A percentile compares a stretch with the other conserved stretches of the same genome.
These are phyloP conservation scores for Glycyrrhiza uralensis DNA, from an alignment of 306 rosid genomes.

Conservation along the genomic window DNA sequence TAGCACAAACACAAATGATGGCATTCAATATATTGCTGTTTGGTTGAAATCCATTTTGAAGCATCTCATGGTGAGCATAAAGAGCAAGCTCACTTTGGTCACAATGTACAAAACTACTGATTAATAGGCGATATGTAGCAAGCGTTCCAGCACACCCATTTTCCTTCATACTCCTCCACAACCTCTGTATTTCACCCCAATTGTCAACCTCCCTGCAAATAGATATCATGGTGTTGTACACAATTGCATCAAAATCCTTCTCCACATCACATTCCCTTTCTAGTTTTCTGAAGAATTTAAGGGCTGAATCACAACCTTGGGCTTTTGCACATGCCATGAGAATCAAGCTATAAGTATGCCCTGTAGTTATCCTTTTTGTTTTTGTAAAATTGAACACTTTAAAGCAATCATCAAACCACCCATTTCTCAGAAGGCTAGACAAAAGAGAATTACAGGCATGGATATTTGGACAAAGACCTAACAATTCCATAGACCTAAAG, in stretches of 20 bases:
- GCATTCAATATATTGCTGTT: conserved; percentile 60
- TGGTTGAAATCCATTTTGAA: conserved; percentile 59
- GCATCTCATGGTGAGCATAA: conserved; percentile 72
- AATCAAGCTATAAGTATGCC: conserved; percentile 74
- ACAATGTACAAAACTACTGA: conserved; percentile 59
- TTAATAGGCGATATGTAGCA: conserved; percentile 59
- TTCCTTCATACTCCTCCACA: conserved; percentile 71
- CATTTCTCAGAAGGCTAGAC: conserved; percentile 72
- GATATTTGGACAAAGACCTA: conserved; percentile 60
- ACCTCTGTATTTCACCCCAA: conserved; percentile 72
- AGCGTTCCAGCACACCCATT: conserved; percentile 48
- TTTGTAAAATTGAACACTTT: conserved; percentile 56
- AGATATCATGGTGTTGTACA: conserved; percentile 84
- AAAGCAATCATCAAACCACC: conserved; percentile 52
- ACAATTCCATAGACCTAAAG: conserved; percentile 69
- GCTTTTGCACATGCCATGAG: conserved; percentile 62
- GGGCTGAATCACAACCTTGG: conserved; percentile 49
- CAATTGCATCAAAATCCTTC: conserved; percentile 61
- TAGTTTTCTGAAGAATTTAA: conserved; percentile 50
- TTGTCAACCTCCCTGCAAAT: conserved; percentile 56
- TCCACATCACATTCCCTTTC: conserved; percentile 39
- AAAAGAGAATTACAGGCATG: conserved; percentile 86
- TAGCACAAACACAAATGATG: conserved; percentile 57
- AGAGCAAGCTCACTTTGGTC: conserved; percentile 73
- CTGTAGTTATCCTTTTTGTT: conserved; percentile 48